Conservation (phyloP, 2,329 filamentous ascomycete species). For the Colletotrichum tropicale region DNA sequence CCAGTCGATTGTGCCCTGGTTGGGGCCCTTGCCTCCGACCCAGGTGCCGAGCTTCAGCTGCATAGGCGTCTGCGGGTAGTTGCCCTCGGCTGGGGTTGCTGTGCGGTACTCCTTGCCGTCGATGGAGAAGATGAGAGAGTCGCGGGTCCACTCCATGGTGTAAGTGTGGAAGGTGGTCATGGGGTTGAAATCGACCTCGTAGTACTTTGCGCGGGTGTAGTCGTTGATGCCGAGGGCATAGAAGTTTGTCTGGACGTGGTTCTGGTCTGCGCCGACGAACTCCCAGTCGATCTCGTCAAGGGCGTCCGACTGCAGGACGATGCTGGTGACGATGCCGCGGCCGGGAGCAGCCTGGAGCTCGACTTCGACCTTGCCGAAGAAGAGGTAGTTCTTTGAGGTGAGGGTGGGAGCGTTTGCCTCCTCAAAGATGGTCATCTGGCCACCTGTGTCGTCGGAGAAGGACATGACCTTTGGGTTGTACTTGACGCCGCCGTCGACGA, state of each 20-base stretch:
- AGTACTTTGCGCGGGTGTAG: conserved; percentile 53
- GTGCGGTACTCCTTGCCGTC: conserved; percentile 52
- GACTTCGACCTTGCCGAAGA: conserved; percentile 56
- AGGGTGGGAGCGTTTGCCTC: conserved; percentile 52
- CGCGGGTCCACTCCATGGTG: conserved; percentile 69
- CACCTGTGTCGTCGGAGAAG: conserved; percentile 43
- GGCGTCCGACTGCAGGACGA: conserved; percentile 54
- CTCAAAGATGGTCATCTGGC: conserved; percentile 52
- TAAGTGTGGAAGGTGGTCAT: conserved; percentile 63
- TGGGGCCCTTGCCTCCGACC: conserved; percentile 51
- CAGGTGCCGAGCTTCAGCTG: conserved; percentile 67
- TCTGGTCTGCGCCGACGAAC: conserved; percentile 35
- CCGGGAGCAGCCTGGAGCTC: conserved; percentile 51
- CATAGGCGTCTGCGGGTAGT: conserved; percentile 75
- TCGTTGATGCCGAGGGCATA: conserved; percentile 62
- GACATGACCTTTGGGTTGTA: conserved; percentile 40
- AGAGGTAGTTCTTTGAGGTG: conserved; percentile 50
- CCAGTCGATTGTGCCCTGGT: conserved; percentile 69
- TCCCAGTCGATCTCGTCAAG: conserved; percentile 60
- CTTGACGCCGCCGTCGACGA: conserved; percentile 51
- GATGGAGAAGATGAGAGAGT: conserved; percentile 64
- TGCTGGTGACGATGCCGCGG: conserved; percentile 51
- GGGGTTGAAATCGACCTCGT: conserved; percentile 44
- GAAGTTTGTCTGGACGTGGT: conserved; percentile 53
- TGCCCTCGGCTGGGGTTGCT: conserved; percentile 52